A percentile compares a stretch with the other conserved stretches of the same genome.
These are phyloP conservation scores for Zelopaecilomyces penicillatus DNA, from an alignment of 2,329 filamentous ascomycete species.

Conservation along the genomic window DNA sequence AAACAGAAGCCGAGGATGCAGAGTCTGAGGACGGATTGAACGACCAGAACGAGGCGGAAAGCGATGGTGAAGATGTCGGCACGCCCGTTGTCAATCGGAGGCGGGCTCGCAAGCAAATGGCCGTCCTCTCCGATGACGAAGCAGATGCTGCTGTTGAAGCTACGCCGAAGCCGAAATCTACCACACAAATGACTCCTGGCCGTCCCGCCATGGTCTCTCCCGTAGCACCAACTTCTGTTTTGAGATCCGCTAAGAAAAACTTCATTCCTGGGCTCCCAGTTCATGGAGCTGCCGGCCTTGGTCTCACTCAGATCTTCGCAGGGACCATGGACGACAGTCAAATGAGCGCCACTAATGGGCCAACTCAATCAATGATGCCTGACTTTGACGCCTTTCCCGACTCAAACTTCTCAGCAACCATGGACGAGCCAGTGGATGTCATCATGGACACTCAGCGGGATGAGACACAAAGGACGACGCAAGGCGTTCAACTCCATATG, in stretches of 20 bases:
- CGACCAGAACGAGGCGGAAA: conserved; percentile 22
- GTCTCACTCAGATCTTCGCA: conserved; percentile 83
- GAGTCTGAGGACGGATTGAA: conserved; percentile 23
- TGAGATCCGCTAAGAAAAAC: conserved; percentile 60
- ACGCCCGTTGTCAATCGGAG: conserved; percentile 34
- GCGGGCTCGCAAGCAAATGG: conserved; percentile 40
- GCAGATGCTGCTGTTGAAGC: conserved; percentile 27
- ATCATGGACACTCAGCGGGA: conserved; percentile 36
- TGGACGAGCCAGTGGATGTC: conserved; percentile 39
- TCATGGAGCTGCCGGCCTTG: conserved; percentile 53
- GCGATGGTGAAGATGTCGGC: conserved; percentile 26
- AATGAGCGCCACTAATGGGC: conserved; percentile 19
- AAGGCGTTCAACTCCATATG: conserved; percentile 47
- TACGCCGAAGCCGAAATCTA: conserved; percentile 41
- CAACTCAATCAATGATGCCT: conserved; percentile 44
- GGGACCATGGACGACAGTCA: conserved; percentile 72
- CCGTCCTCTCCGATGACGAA: conserved; percentile 55
- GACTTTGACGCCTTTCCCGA: conserved; percentile 49
- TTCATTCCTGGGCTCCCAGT: conserved; percentile 63
- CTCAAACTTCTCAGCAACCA: conserved; percentile 52
- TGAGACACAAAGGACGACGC: conserved; percentile 28
- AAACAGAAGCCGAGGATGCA: conserved; percentile 32
- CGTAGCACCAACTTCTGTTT: conserved; percentile 51
- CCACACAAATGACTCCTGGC: conserved; percentile 32
- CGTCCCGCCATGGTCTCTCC: conserved; percentile 39